These are phyloP conservation scores for Cyberlindnera maclurae DNA, from an alignment of 805 yeast genomes.

Conservation along the genomic window DNA sequence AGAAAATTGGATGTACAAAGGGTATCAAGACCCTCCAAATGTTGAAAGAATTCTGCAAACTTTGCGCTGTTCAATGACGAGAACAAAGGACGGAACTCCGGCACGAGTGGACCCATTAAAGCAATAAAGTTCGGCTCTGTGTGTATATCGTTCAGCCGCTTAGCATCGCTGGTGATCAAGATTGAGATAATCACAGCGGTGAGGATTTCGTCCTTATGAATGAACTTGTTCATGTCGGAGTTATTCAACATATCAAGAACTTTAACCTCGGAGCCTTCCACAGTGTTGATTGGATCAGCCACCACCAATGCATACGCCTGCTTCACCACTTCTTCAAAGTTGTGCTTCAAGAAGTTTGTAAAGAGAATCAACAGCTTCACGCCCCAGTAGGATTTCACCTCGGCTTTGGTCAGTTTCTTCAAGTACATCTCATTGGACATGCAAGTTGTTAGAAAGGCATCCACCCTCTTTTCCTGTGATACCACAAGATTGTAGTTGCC, in stretches of 20 bases:
- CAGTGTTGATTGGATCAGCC: constrained; percentile 15
- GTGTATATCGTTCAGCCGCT: constrained; percentile 12
- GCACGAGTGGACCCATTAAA: constrained; percentile 18
- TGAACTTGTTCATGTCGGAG: constrained; percentile 15
- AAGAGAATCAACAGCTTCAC: constrained; percentile 19
- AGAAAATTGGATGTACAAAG: constrained; percentile 14
- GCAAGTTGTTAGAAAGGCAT: constrained; percentile 17
- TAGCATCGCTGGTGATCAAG: constrained; percentile 12
- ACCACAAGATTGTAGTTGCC: constrained; percentile 7
- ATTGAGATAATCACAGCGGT: constrained; percentile 17
- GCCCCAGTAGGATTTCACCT: constrained; percentile 23
- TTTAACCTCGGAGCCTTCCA: constrained; percentile 11
- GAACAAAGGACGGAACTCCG: constrained; percentile 18
- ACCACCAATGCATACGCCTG: constrained; percentile 9
- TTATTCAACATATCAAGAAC: constrained; percentile 15
- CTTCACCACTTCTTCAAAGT: constrained; percentile 16
- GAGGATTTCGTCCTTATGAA: constrained; percentile 18
- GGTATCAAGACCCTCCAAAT: constrained; percentile 13
- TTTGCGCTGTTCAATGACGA: constrained; percentile 21
- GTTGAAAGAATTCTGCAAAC: constrained; percentile 17
- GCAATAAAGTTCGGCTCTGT: constrained; percentile 14
- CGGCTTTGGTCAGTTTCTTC: constrained; percentile 19
- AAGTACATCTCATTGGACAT: constrained; percentile 18
- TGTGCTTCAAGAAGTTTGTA: constrained; percentile 19
- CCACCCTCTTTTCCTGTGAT: constrained; percentile 21